Evolutionary conservation across 129 eudicot species (phyloP), one percentile per base, ranked within the genome.

Genomic region (Deinandra increscens): DNA sequence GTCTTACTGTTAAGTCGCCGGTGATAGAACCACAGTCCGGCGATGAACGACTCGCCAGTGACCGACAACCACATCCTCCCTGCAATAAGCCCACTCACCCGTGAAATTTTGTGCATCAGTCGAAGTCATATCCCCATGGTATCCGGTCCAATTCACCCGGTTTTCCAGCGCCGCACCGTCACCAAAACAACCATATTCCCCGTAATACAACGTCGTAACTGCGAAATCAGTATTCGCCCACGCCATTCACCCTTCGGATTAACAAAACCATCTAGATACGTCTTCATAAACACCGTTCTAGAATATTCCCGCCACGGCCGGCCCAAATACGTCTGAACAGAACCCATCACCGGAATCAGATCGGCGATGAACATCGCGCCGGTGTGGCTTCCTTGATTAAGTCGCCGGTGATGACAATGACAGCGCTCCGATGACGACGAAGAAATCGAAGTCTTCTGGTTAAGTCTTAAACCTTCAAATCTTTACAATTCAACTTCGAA

Each of bases 231-330:
- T 72, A 29, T 86, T 81, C 53, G 69, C 68, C 99, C 99, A 94
- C 0, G 79, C 55, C 14, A 79, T 71, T 97, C 99, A 94, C 0
- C 97, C 97, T 39, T 64, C 0, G 84, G 87, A 10, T 65, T 60
- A 0, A 89, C 66, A 43, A 94, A 72, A 1, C 68, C 38, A 37
- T 80, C 96, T 0, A 94, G 29, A 20, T 81, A 87, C 2, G 85
- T 69, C 70, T 80, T 80, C 44, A 94, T 61, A 5, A 81, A 59
- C 0, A 85, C 95, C 0, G 99, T 94, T 60, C 92, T 51, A 0
- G 99, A 94, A 64, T 59, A 94, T 49, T 87, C 82, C 68, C 82
- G 88, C 97, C 97, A 90, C 0, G 95, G 97, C 26, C 97, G 79
- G 0, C 97, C 97, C 64, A 90, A 45, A 51, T 80, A 90, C 2